Base-by-base conservation (phyloP, 106 monocot species). In the Amphibolis antarctica region DNA sequence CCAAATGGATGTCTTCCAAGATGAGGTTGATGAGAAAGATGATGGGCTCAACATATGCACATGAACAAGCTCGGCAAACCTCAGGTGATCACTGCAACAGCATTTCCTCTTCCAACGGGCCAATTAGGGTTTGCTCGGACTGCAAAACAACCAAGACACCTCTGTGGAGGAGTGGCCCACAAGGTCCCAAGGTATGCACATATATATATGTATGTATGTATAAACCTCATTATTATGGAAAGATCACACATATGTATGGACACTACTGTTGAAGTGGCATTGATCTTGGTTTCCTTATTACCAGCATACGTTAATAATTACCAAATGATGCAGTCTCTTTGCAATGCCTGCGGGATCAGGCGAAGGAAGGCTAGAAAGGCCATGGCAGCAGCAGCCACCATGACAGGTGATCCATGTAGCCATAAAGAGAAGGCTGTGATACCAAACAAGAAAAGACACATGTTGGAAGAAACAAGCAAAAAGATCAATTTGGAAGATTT, bases 361-460 rank as follows among this genome's bases (percentile, higher is more conserved):
- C 72, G 57, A 64, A 58, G 72, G 46, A 72, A 72, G 45, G 72
- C 72, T 27, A 72, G 72, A 45, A 72, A 63, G 24, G 72, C 72
- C 64, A 46, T 72, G 72, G 65, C 72, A 9, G 72, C 72, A 2
- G 50, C 26, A 18, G 51, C 49, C 2, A 24, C 25, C 23, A 64
- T 14, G 13, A 48, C 24, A 55, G 23, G 5, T 44, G 49, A 45
- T 48, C 15, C 19, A 28, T 18, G 10, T 56, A 31, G 63, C n/a
- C n/a, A n/a, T 53, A 18, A 42, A 53, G 53, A 44, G 28, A 51
- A 63, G 43, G 22, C 72, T 53, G 65, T 36, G 14, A 28, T 48
- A 12, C 93, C 93, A n/a, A 85, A 81, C 72, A 94, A 94, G 93
- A 94, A 94, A 59, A 71, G 89, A 69, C 89, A 74, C 83, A 94